Base-by-base conservation (phyloP, 2,329 filamentous ascomycete genomes). In the Thermothelomyces thermophilus region DNA sequence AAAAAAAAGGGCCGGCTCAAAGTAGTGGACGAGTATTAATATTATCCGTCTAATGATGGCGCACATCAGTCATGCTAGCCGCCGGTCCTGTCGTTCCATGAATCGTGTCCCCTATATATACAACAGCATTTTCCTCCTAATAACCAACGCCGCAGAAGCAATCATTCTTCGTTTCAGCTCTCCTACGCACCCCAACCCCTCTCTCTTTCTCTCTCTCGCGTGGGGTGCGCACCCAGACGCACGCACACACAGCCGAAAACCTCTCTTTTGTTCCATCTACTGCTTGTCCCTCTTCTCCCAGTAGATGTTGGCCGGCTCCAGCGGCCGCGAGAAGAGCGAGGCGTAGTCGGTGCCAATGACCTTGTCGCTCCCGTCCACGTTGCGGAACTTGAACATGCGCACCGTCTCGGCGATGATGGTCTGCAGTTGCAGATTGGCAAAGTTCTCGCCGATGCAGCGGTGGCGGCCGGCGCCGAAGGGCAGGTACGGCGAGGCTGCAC, bases 381-480 rank as follows among this genome's bases (percentile, higher is more conserved):
- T 94, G 63, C 77, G 75, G 66, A 95, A 80, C 72, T 88, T 91
- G 73, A 95, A 87, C 46, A 82, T 66, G 43, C 89, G 79, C 35
- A 95, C 86, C 57, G 90, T 72, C 51, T 82, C 83, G 44, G 84
- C 88, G 11, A 84, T 73, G 58, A 97, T 94, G 39, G 88, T 90
- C 65, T 90, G 85, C 55, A 97, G 75, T 71, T 97, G 91, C 51
- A 94, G 77, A 66, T 94, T 95, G 59, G 91, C 91, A 67, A 96
- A 97, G 64, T 95, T 89, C 75, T 97, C 91, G 58, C 91, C 91
- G 64, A 97, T 96, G 70, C 91, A 97, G 58, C 91, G 79, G 70
- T 97, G 91, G 59, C 91, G 78, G 36, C 91, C 91, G 26, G 90
- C 91, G 51, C 91, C 91, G 64, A 97, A 97, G 2, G 91, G 91